Evolutionary conservation across 495 filamentous ascomycete species (phyloP), one percentile per base, ranked within the genome.

Genomic region (Cercophora scortea): DNA sequence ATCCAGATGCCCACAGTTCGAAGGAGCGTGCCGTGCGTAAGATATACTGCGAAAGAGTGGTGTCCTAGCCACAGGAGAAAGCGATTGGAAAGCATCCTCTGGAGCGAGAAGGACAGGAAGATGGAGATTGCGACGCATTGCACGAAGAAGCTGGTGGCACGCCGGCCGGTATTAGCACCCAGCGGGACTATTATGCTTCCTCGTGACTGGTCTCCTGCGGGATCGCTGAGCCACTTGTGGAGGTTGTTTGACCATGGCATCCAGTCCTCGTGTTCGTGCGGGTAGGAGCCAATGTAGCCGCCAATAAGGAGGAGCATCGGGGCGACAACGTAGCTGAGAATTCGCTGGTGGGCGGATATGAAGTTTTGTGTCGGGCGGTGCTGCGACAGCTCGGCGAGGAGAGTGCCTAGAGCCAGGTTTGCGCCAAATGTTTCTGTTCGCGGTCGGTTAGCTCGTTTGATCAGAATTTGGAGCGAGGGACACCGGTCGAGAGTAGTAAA

Each of bases 21-120:
- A 36, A 87, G 70, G 25, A 86, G 72, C 12, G 79, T 78, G 19
- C 83, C 83, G 69, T 87, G 83, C 6, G 79, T 68, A 5, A 87
- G 76, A 56, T 87, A 87, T 32, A 87, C 79, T 17, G 83, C 82
- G 58, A 87, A 87, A 40, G 76, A 80, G 62, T 84, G 78, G 57
- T 80, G 79, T 13, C 83, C 83, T 16, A 85, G 69, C 82, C 81
- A 85, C 52, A 84, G 76, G 6, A 87, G 71, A 6, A 77, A 61
- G 13, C 71, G 69, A 61, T 77, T 77, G 6, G 80, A 76, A 7
- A 87, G 72, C 34, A 78, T 62, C 18, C 72, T 70, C 54, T 84
- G 79, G 18, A 79, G 64, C 7, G 67, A 57, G 4, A 77, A 79
- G 2, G 79, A 81, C 42, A 86, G 67, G 58, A 78, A 79, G 56